Evolutionary conservation across 202 grass and related monocot species (phyloP), one percentile per base, ranked within the genome.

Genomic region (Hordeum pubiflorum): DNA sequence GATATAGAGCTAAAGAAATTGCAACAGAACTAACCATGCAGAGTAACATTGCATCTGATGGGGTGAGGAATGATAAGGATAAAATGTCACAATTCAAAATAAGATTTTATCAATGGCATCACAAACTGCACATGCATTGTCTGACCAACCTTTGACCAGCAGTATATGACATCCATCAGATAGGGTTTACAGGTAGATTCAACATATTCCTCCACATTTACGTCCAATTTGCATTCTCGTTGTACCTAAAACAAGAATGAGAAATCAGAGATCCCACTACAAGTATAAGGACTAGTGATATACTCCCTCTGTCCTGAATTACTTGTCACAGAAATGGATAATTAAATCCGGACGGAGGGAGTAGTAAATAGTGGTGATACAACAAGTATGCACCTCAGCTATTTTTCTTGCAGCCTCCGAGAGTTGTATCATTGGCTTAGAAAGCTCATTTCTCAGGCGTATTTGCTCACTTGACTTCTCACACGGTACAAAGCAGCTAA

Each of bases 391-490:
- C 52, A 99, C 96, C 96, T 99, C 90, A 52, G 96, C 96, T 81
- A 99, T 93, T 93, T 88, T 96, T 84, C 96, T 93, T 7, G 96
- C 96, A 93, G 90, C 91, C 86, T 99, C 96, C 79, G 96, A 89
- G 74, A 99, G 92, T 76, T 96, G 96, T 74, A 83, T 85, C 85
- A 96, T 88, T 78, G 92, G 96, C 65, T 86, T 90, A 64, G 90
- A 86, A 84, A 99, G 92, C 86, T 99, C 96, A 89, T 81, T 93
- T 88, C 96, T 91, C 75, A 96, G 46, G 60, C 85, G 96, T 88
- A 99, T 91, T 90, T 99, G 92, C 63, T 99, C 96, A 76, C 92
- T 99, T 39, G 96, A 99, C 82, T 96, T 99, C 79, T 99, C 96
- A 83, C 92, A 99, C 64, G 92, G 96, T 74, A 96, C 65, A 87